Evolutionary conservation across 768 basidiomycete species (phyloP).

Genomic region (Coprinopsis strossmayeri): DNA sequence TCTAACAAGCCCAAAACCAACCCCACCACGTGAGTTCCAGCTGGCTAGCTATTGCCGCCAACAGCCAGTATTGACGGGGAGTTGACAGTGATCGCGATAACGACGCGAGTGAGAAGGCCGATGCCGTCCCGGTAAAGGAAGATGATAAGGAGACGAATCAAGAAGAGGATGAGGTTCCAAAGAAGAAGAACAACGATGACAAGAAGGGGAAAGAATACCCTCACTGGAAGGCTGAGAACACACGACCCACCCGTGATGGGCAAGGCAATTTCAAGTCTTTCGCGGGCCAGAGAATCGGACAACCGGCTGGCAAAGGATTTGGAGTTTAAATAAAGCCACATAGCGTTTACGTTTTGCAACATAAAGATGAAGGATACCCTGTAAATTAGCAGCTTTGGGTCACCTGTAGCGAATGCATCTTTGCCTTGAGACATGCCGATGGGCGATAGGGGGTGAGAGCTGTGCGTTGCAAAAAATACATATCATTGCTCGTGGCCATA

Average conservation of each 20-base stretch:
- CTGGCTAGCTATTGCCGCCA: too few relatives aligned
- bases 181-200: slow-evolving; percentile 41
- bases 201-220: slow-evolving; percentile 40
- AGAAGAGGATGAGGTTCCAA: slow-evolving; percentile 40
- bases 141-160: slow-evolving; percentile 24
- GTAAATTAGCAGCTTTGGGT: too few relatives aligned
- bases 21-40: not conserved
- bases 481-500: slow-evolving; percentile 18
- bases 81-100: not conserved
- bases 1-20: slow-evolving; percentile 28
- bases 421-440: too few relatives aligned
- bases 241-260: slow-evolving; percentile 41
- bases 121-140: slow-evolving; percentile 4
- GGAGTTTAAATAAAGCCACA: slow-evolving; percentile 10
- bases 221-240: slow-evolving; percentile 40
- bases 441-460: too few relatives aligned
- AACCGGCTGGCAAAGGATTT: slow-evolving; percentile 45
- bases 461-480: slow-evolving; percentile 5
- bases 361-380: too few relatives aligned
- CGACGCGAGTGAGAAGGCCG: slow-evolving; percentile 8
- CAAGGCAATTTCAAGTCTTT: slow-evolving; percentile 24
- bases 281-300: slow-evolving; percentile 44
- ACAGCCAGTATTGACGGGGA: not conserved
- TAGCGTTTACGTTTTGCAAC: too few relatives aligned
- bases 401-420: too few relatives aligned